Conservation (phyloP, 192 early-diverging fungal species). For the Entomortierella lignicola region DNA sequence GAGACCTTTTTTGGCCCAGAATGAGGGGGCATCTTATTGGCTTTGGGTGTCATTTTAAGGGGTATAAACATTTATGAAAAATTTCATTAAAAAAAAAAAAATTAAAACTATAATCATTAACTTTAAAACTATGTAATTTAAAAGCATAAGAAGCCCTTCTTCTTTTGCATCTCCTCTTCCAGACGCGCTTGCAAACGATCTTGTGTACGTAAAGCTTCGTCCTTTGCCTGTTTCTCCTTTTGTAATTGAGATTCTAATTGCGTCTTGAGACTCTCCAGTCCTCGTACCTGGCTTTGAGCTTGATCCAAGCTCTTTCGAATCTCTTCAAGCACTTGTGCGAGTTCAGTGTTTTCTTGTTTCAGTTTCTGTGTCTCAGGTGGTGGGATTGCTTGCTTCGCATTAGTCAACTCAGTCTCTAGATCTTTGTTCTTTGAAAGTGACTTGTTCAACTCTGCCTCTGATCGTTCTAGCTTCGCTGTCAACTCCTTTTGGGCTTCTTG, state of each 20-base stretch:
- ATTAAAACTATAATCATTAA: too few relatives aligned
- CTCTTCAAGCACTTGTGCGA: slow-evolving; percentile 36
- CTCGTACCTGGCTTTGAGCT: slow-evolving; percentile 26
- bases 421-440: slow-evolving; percentile 17
- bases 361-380: slow-evolving; percentile 12
- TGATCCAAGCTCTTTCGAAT: slow-evolving; percentile 38
- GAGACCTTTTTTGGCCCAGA: slow-evolving; percentile 4
- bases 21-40: background rate
- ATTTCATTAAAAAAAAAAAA: background rate
- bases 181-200: slow-evolving; percentile 37
- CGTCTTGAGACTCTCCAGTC: slow-evolving; percentile 32
- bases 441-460: slow-evolving; percentile 20
- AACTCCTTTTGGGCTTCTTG: slow-evolving; percentile 31
- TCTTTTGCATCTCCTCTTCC: slow-evolving; percentile 48
- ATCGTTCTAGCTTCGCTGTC: slow-evolving; percentile 14
- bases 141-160: slow-evolving; percentile 52
- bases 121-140: too few relatives aligned
- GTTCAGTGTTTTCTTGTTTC: slow-evolving; percentile 29
- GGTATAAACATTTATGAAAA: background rate
- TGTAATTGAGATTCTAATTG: slow-evolving; percentile 43
- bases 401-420: slow-evolving; percentile 24
- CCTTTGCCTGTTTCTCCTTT: slow-evolving; percentile 44
- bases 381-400: background rate
- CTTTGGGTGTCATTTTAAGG: background rate
- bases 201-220: slow-evolving; percentile 32